Conservation (phyloP, 176 grass and related monocot genomes). For the Tillandsia fasciculata region DNA sequence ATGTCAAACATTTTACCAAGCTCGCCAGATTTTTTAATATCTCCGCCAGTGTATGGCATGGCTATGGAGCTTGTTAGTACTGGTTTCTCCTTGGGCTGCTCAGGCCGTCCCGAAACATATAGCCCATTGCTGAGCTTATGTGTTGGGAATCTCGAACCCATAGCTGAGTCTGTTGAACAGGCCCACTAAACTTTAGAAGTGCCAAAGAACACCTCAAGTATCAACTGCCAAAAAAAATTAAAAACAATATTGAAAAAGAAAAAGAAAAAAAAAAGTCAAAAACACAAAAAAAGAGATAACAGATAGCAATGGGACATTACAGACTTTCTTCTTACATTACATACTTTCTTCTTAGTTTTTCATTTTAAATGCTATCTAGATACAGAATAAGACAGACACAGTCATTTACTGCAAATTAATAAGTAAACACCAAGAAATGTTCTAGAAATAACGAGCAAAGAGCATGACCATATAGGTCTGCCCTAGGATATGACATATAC, state of each 20-base stretch:
- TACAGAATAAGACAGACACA: too few relatives aligned
- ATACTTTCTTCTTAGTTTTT: too few relatives aligned
- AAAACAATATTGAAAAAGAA: not conserved
- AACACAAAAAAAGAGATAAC: too few relatives aligned
- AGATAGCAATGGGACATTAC: too few relatives aligned
- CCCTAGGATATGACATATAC: too few relatives aligned
- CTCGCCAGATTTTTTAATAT: constrained; percentile 10
- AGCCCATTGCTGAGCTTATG: constrained; percentile 9
- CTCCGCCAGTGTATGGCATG: not conserved
- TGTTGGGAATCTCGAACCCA: constrained; percentile 7
- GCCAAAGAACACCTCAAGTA: not conserved
- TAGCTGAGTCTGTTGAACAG: not conserved
- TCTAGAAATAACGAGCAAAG: too few relatives aligned
- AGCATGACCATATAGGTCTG: too few relatives aligned
- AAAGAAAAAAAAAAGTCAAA: too few relatives aligned
- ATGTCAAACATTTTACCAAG: constrained; percentile 12
- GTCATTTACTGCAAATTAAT: too few relatives aligned
- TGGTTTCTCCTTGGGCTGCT: not conserved
- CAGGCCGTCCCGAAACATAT: constrained; percentile 5
- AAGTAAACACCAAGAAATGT: too few relatives aligned
- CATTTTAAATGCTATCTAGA: too few relatives aligned
- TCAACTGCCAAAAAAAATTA: not conserved
- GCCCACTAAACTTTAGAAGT: not conserved
- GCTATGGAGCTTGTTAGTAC: not conserved
- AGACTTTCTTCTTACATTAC: too few relatives aligned